Base-by-base conservation (phyloP, 2,329 filamentous ascomycete genomes). In the Claviceps lovelessii region DNA sequence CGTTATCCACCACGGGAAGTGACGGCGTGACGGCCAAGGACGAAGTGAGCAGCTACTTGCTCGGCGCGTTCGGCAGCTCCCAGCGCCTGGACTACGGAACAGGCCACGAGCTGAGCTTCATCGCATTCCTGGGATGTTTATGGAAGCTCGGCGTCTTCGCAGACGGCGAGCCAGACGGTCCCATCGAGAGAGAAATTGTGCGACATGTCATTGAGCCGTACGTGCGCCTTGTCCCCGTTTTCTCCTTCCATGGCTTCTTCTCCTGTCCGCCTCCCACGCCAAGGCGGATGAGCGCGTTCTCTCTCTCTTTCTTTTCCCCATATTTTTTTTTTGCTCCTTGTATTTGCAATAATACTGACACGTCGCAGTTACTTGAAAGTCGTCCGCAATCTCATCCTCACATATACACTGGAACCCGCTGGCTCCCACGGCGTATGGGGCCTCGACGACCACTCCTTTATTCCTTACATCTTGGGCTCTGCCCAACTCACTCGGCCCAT, bases 361-460 rank as follows among this genome's bases (percentile, higher is more conserved):
- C 11, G 6, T 4, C 33, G 31, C 63, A 89, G 86, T 45, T 95
- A 95, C 64, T 74, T 95, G n/a, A 73, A 75, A 37, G 83, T 97
- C 2, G 76, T 95, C 49, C 84, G 93, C 44, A 82, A 79, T 46
- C 76, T 98, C 10, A 96, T 98, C 62, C 75, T 88, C 52, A 91
- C 84, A 2, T 98, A 97, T 67, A 96, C 85, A 0, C 80, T 98
- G 23, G 93, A 98, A 66, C 93, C 93, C 4, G 93, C 93, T 6
- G 93, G 93, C 2, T 95, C 91, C 1, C 93, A 97, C 66, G 93
- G 93, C 3, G 93, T 98, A 23, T 98, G 93, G 93, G 93, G 93
- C 23, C 77, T 98, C n/a, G 93, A 98, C 66, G 93, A 98, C 68
- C 91, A 98, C 70, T 90, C 83, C 9, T 97, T 98, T 67, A 70